phyloP scores from a whole-genome alignment of 345 rosid genomes.

The Eucalyptus cloeziana region DNA sequence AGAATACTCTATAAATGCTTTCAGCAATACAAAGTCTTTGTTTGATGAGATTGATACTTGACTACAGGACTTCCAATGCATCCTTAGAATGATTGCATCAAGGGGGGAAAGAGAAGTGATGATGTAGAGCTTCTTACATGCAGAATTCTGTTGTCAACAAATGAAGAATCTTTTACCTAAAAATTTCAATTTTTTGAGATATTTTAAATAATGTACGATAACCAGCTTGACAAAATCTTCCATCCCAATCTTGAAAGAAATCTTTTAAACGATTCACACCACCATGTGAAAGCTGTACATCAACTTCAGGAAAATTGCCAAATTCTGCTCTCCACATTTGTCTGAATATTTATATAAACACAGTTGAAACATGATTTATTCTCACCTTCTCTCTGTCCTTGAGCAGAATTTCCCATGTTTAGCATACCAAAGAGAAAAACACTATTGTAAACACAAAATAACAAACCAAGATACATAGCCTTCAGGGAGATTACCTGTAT shows the following conservation, averaged over 20 bases:
- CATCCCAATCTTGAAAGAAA: not conserved
- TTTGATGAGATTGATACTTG: not conserved
- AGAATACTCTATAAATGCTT: not conserved
- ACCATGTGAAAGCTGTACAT: not conserved
- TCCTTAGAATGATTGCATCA: not conserved
- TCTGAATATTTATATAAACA: not conserved
- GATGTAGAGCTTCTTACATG: not conserved
- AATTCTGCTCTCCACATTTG: not conserved
- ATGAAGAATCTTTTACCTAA: not conserved
- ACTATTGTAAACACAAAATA: not conserved
- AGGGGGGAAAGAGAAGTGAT: not conserved
- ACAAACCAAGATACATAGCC: not conserved
- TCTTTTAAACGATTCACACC: not conserved
- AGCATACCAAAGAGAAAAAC: not conserved
- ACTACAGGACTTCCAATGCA: not conserved
- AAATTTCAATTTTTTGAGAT: not conserved
- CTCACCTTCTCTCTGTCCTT: not conserved
- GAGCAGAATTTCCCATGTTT: not conserved
- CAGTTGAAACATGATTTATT: not conserved
- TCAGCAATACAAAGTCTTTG: not conserved
- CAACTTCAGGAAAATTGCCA: not conserved
- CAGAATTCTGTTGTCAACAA: not conserved
- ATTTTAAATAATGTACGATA: not conserved
- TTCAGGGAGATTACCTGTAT: slow-evolving; percentile 19
- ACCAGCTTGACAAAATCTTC: not conserved